Base-by-base conservation (phyloP, 2,329 filamentous ascomycete species). In the Dothidotthia symphoricarpi region DNA sequence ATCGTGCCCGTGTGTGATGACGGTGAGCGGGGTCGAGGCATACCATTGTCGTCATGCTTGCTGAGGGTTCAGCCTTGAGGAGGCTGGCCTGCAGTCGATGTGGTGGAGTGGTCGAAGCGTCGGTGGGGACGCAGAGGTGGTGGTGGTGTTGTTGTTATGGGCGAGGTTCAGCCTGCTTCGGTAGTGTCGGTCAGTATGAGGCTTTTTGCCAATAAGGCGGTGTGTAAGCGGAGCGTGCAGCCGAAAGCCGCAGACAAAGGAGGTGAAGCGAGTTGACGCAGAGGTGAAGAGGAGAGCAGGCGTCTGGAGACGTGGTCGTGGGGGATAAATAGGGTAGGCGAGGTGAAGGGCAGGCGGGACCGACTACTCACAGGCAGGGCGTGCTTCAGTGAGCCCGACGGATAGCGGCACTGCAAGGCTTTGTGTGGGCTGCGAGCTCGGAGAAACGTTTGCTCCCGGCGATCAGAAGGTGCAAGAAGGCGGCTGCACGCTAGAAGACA, bases 21-120 rank as follows among this genome's bases (percentile, higher is more conserved):
- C 43, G 45, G 54, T 61, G 61, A 61, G 67, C 63, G 49, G 67
- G 61, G 61, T 53, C 41, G 36, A 29, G 35, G 63, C 72, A 57
- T 72, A 81, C 78, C 78, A 81, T 81, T 67, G 78, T 81, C 70
- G 78, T 80, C 78, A 81, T 81, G 61, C 64, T 75, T 47, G 53
- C 43, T 28, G 34, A 25, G 24, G 33, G 46, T 48, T 53, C 59
- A 63, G 57, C 63, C 61, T 63, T 26, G 34, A 54, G 47, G 56
- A 63, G 59, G 63, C 43, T 61, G 61, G 43, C 59, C 55, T 61
- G 49, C 41, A 26, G 48, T 34, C 34, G 45, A 31, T 40, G 44
- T 36, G 36, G 43, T 41, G 50, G 41, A 31, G 37, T 43, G 36
- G 38, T 45, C 47, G 49, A 47, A 45, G 40, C 47, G 51, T 50